These are phyloP conservation scores for Trichoderma afroharzianum DNA, from an alignment of 2,329 filamentous ascomycete species.

Conservation along the genomic window DNA sequence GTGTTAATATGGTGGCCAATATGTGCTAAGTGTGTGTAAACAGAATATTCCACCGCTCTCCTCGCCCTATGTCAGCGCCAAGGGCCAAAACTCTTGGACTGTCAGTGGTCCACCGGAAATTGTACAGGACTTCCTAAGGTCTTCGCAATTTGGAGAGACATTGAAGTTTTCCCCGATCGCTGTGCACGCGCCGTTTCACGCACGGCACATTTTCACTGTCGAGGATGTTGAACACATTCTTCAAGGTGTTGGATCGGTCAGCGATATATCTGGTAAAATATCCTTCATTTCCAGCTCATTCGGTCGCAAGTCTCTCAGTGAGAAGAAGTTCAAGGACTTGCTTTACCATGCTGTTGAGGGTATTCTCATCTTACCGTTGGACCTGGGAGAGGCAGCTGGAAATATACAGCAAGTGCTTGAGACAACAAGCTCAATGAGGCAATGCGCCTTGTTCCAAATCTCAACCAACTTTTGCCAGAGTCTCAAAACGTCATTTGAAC, in stretches of 20 bases:
- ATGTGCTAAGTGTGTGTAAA: not conserved
- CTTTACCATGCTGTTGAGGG: not conserved
- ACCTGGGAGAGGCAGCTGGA: not conserved
- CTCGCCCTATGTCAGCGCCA: conserved; percentile 12
- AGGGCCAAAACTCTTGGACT: conserved; percentile 3
- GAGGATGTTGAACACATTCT: conserved; percentile 4
- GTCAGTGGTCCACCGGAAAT: conserved; percentile 6
- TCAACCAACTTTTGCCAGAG: not conserved
- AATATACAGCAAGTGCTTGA: not conserved
- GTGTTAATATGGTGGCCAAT: not conserved
- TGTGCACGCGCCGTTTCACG: conserved; percentile 7
- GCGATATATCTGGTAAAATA: not conserved
- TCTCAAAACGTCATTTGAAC: not conserved
- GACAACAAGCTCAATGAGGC: not conserved
- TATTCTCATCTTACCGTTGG: conserved; percentile 2
- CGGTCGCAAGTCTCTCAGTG: not conserved
- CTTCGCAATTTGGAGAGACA: not conserved
- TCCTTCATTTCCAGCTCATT: not conserved
- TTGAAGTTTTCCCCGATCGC: not conserved
- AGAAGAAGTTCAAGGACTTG: not conserved
- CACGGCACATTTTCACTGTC: conserved; percentile 3
- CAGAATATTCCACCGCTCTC: not conserved
- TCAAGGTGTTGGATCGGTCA: not conserved
- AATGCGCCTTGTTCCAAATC: not conserved
- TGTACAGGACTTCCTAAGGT: not conserved